Conservation (phyloP, 2,329 filamentous ascomycete species). For the Trichoderma cornu-damae region DNA sequence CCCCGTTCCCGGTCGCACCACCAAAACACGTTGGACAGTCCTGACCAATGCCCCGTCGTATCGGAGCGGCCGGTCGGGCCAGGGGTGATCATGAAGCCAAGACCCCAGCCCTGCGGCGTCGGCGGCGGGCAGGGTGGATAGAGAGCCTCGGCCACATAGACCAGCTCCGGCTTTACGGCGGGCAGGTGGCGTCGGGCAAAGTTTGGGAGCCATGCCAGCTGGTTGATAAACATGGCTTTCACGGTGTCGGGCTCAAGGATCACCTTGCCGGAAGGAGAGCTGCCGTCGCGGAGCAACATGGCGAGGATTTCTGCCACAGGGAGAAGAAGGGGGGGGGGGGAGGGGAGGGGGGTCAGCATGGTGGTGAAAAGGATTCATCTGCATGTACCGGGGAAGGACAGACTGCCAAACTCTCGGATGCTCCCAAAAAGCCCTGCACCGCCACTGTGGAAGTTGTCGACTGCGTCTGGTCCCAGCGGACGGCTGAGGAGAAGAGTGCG, state of each 20-base stretch:
- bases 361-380: not conserved
- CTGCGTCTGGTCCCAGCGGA: not conserved
- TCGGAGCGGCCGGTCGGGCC: not conserved
- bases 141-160: not conserved
- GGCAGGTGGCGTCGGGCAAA: not conserved
- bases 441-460: not conserved
- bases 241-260: not conserved
- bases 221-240: not conserved
- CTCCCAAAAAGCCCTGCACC: not conserved
- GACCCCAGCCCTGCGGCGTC: not conserved
- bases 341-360: not conserved
- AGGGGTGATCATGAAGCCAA: not conserved
- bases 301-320: not conserved
- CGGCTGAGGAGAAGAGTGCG: not conserved
- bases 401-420: not conserved
- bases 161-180: not conserved
- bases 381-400: not conserved
- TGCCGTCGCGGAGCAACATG: not conserved
- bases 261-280: not conserved
- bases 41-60: not conserved
- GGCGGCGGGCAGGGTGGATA: slow-evolving; percentile 1
- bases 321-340: too few species aligned
- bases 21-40: not conserved
- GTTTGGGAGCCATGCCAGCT: not conserved
- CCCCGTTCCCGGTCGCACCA: not conserved